Evolutionary conservation across 768 basidiomycete genomes (phyloP), one percentile per base, ranked within the genome.

Genomic region (Boletus speciosus): DNA sequence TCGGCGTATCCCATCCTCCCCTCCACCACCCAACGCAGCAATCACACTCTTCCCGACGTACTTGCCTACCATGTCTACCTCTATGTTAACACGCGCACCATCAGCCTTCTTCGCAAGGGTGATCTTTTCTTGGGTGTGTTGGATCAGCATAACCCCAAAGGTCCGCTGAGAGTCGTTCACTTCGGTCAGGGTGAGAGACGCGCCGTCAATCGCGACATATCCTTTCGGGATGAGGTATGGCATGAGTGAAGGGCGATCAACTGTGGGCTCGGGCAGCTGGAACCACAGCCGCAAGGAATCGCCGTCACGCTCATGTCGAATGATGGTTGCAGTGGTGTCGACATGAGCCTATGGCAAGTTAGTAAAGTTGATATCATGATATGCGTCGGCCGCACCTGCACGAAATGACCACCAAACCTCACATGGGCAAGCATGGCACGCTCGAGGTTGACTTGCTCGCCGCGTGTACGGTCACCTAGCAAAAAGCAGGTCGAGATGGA

Each of bases 381-480:
- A 49, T 19, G 43, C 38, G 12, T n/a, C 19, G 49, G 15, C 8
- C 76, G 51, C 64, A 91, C 94, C 83, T 98, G 96, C 21, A 99
- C 97, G 67, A 95, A 94, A 68, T 99, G 97, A 11, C 97, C 97
- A 27, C 97, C 97, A 64, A 98, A 97, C 52, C 96, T 78, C 16
- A 82, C 85, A 73, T 94, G 90, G 5, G 88, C 86, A 21, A 84
- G 86, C 92, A 98, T 93, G 3, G 97, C 97, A 47, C 97, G 82
- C 75, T 99, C 97, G 37, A 95, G 78, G 69, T 98, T 98, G 43
- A 98, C 81, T 61, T 84, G 79, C 59, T 92, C 86, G 19, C 90
- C 92, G 16, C 84, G 82, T 58, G 76, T 80, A 50, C 89, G 76
- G 63, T 91, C 85, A 32, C 94, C 93, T 96, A 60, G 47, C 23